Conservation (phyloP, 148 eudicot species). For the Fagopyrum homotropicum region DNA sequence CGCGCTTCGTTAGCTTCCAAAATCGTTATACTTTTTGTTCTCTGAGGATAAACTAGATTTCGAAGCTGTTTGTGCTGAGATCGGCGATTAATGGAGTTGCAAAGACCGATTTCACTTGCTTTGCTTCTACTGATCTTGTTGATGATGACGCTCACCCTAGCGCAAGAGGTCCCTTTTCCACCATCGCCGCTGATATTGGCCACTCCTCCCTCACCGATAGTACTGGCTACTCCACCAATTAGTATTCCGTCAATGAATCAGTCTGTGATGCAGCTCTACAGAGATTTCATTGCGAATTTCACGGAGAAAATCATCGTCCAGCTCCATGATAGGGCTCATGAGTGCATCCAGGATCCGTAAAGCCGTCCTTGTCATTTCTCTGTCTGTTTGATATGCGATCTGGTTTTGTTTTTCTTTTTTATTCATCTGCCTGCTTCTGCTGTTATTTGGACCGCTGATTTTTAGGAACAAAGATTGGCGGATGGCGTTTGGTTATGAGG, state of each 20-base stretch:
- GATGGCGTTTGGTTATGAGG: slow-evolving; percentile 26
- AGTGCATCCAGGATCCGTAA: slow-evolving; percentile 5
- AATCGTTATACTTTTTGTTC: background rate
- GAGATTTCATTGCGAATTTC: slow-evolving; percentile 3
- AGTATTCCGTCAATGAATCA: background rate
- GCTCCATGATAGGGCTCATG: background rate
- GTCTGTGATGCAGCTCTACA: background rate
- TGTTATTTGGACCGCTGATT: background rate
- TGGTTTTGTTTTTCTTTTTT: background rate
- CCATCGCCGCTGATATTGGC: background rate
- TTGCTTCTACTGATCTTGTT: background rate
- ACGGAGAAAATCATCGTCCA: background rate
- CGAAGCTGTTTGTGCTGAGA: background rate
- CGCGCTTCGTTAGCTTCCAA: no score
- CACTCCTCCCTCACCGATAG: background rate
- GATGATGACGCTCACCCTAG: background rate
- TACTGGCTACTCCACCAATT: background rate
- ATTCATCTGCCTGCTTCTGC: background rate
- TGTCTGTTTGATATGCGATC: background rate
- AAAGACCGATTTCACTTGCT: background rate
- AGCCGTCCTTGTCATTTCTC: background rate
- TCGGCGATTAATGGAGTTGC: background rate
- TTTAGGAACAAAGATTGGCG: slow-evolving; percentile 25
- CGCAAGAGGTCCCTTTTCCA: background rate
- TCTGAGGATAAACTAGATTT: background rate